Conservation (phyloP, 148 eudicot species). For the Camellia japonica region DNA sequence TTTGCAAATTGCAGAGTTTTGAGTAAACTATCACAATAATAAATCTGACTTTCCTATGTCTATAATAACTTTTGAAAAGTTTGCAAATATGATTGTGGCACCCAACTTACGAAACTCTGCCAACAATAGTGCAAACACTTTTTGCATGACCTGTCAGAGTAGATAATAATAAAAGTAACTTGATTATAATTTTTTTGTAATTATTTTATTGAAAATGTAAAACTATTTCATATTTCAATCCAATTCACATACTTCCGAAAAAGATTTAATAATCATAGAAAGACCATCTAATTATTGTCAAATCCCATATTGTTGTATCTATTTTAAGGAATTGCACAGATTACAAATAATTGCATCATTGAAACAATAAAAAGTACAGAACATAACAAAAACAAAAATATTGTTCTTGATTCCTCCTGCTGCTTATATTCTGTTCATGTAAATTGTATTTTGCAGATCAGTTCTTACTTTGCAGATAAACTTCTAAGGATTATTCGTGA, state of each 20-base stretch:
- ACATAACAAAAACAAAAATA: not conserved
- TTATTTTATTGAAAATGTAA: too few species aligned
- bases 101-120: conserved; percentile 96
- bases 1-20: conserved; percentile 50
- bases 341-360: not conserved
- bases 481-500: too few species aligned
- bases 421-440: too few species aligned
- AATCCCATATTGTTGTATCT: not conserved
- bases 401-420: too few species aligned
- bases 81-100: conserved; percentile 79
- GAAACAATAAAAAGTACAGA: not conserved
- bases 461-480: too few species aligned
- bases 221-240: too few species aligned
- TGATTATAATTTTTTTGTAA: too few species aligned
- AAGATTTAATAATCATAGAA: not conserved
- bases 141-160: too few species aligned
- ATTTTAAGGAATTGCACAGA: not conserved
- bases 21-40: conserved; percentile 47
- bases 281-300: not conserved
- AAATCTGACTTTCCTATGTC: conserved; percentile 90
- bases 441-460: too few species aligned
- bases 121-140: conserved; percentile 16
- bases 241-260: too few species aligned
- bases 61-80: conserved; percentile 73
- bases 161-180: too few species aligned